Percentiles rank a stretch among this genome's conserved stretches.
Conservation (phyloP, 331 rosid species). For the Malus hybrid region DNA sequence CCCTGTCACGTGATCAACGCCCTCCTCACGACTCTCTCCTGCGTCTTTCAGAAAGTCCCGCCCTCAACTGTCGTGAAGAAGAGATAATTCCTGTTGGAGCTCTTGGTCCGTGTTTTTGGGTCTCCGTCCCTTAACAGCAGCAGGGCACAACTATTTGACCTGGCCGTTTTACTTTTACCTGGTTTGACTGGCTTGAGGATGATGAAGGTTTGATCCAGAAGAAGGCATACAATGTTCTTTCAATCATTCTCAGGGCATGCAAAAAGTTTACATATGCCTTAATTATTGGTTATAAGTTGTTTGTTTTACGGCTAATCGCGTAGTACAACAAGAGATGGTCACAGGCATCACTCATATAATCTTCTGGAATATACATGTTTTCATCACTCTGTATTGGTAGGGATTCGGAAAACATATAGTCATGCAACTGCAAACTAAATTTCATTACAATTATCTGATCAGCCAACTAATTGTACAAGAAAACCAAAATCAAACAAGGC, state of each 20-base stretch:
- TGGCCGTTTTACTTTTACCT: no score
- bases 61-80: constrained; percentile 37
- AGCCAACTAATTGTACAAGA: constrained; percentile 30
- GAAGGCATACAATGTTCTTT: constrained; percentile 89
- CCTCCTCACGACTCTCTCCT: constrained; percentile 51
- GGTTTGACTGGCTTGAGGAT: constrained; percentile 47
- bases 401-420: background rate
- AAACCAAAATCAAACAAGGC: constrained; percentile 25
- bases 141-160: no score
- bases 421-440: constrained; percentile 12
- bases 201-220: constrained; percentile 70
- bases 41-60: constrained; percentile 39
- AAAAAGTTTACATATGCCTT: background rate
- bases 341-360: no score
- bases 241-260: constrained; percentile 65
- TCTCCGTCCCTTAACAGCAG: background rate
- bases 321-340: no score
- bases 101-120: constrained; percentile 34
- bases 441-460: constrained; percentile 12
- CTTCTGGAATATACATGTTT: no score
- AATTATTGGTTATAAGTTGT: no score
- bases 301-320: no score
- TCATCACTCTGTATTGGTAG: background rate
- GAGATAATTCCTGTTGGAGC: constrained; percentile 33
- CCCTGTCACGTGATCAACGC: constrained; percentile 47